phyloP scores from a whole-genome alignment of 345 rosid species.

The Linum usitatissimum region DNA sequence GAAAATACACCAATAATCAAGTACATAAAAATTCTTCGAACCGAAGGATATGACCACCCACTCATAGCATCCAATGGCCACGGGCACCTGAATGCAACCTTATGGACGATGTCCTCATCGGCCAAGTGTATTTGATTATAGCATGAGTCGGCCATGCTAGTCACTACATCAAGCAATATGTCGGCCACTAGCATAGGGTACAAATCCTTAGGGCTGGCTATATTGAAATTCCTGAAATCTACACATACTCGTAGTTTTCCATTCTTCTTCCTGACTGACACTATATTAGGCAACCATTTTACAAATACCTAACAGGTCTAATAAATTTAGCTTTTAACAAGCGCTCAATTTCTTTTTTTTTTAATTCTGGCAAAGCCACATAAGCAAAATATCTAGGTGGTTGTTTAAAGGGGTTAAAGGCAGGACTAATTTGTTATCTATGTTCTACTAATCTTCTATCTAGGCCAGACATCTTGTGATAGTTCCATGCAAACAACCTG shows the following conservation, averaged over 20 bases:
- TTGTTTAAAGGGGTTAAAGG: neutral
- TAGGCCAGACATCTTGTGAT: neutral
- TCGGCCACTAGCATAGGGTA: neutral
- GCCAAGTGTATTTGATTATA: neutral
- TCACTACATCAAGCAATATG: neutral
- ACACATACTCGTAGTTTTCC: neutral
- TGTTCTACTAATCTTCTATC: neutral
- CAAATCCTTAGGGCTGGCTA: neutral
- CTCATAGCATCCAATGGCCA: too few species aligned
- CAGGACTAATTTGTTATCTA: neutral
- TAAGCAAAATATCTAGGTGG: neutral
- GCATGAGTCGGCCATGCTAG: neutral
- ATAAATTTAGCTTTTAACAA: slow-evolving; percentile 1
- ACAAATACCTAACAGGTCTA: neutral
- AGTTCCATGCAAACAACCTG: slow-evolving; percentile 1
- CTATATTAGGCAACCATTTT: slow-evolving; percentile 8
- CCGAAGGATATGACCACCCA: slow-evolving; percentile 4
- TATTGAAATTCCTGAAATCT: neutral
- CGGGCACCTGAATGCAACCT: too few species aligned
- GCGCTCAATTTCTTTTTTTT: neutral
- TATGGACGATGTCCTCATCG: neutral
- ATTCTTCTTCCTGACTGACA: neutral
- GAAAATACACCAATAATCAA: too few species aligned
- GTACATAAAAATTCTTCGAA: neutral
- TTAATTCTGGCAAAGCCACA: neutral